Conservation (phyloP, 768 basidiomycete genomes). For the Russula sp. region DNA sequence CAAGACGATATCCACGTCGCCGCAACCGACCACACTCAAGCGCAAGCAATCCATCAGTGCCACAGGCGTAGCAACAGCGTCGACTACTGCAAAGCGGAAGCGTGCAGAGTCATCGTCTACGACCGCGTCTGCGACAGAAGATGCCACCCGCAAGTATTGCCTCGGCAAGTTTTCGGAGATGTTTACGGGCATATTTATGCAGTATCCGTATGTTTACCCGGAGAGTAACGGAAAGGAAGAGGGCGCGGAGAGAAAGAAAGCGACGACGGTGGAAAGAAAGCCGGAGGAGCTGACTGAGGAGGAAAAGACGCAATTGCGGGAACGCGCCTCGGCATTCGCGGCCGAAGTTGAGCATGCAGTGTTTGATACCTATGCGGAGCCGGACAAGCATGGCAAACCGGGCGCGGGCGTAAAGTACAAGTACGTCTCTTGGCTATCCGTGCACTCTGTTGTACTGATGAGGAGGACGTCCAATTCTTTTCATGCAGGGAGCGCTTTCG, state of each 20-base stretch:
- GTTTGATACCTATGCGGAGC: slow-evolving; percentile 73
- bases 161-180: slow-evolving; percentile 70
- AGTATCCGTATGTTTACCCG: slow-evolving; percentile 56
- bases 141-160: slow-evolving; percentile 78
- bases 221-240: slow-evolving; percentile 27
- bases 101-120: slow-evolving; percentile 37
- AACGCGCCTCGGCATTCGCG: slow-evolving; percentile 60
- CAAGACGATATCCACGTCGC: slow-evolving; percentile 12
- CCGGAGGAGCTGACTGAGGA: slow-evolving; percentile 49
- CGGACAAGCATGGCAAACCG: slow-evolving; percentile 64
- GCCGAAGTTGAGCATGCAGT: slow-evolving; percentile 71
- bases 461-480: not conserved
- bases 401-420: slow-evolving; percentile 77
- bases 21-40: slow-evolving; percentile 38
- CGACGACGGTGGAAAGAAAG: slow-evolving; percentile 9
- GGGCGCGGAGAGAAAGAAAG: not conserved
- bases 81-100: slow-evolving; percentile 47
- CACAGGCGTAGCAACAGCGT: slow-evolving; percentile 38
- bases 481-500: slow-evolving; percentile 80
- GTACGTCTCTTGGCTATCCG: slow-evolving; percentile 42
- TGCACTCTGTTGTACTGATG: not conserved
- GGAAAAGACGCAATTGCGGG: slow-evolving; percentile 55
- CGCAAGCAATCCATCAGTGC: slow-evolving; percentile 46
- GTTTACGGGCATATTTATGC: slow-evolving; percentile 65
- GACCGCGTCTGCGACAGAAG: slow-evolving; percentile 45